Evolutionary conservation across 805 yeast species (phyloP).

Genomic region (Schwanniomyces sp.): DNA sequence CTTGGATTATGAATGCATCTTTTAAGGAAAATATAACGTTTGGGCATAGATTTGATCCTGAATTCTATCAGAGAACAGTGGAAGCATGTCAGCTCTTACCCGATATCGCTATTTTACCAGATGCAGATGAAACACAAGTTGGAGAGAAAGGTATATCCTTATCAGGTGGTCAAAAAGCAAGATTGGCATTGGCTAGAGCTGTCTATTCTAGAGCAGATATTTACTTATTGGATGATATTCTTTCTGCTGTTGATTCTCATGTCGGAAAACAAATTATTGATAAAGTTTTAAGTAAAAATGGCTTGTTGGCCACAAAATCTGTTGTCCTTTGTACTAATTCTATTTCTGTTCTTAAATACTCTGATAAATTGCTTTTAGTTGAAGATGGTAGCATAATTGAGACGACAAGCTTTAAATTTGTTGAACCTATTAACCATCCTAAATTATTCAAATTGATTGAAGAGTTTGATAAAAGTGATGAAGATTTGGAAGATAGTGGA

Average conservation of each 20-base stretch:
- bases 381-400: conserved; percentile 30
- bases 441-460: conserved; percentile 32
- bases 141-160: conserved; percentile 45
- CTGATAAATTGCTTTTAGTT: conserved; percentile 32
- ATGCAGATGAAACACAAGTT: conserved; percentile 42
- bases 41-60: conserved; percentile 32
- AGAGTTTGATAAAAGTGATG: conserved; percentile 24
- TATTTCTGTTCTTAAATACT: conserved; percentile 29
- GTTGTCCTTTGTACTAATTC: conserved; percentile 39
- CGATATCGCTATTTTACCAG: conserved; percentile 36
- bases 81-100: conserved; percentile 37
- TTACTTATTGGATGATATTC: conserved; percentile 40
- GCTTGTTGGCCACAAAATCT: conserved; percentile 34
- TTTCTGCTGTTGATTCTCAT: conserved; percentile 45
- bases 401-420: conserved; percentile 49
- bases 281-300: conserved; percentile 29
- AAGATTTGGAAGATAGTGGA: background rate
- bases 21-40: conserved; percentile 40
- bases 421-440: conserved; percentile 21
- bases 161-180: conserved; percentile 45
- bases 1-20: conserved; percentile 43
- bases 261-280: conserved; percentile 36
- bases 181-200: conserved; percentile 42
- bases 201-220: conserved; percentile 41
- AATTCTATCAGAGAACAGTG: conserved; percentile 30